Percentiles rank a stretch among this genome's conserved stretches.
These are phyloP conservation scores for Eimeria brunetti DNA, from an alignment of 169 alveolate species.

Conservation along the genomic window DNA sequence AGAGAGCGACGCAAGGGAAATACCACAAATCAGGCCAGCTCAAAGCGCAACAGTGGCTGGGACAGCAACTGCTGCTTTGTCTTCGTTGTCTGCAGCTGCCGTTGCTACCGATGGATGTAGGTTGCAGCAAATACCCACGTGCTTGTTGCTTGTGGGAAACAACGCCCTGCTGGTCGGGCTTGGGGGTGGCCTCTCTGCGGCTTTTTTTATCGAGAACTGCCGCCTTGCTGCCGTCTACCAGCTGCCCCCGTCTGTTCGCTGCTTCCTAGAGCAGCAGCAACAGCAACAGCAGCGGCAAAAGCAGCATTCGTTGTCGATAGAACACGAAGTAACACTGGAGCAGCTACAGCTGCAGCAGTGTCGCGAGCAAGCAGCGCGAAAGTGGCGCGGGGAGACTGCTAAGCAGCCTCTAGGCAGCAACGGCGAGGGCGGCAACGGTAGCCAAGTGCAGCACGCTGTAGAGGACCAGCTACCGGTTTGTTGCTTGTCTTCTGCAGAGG, in stretches of 20 bases:
- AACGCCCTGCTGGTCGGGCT: constrained; percentile 53
- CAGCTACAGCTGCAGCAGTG: constrained; percentile 30
- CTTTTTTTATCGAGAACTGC: constrained; percentile 35
- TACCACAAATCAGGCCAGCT: not conserved
- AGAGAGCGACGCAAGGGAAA: not conserved
- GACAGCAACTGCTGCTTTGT: not conserved
- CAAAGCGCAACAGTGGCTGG: not conserved
- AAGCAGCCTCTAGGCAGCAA: not conserved
- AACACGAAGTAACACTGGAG: constrained; percentile 5
- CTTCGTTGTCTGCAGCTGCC: not conserved
- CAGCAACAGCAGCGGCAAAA: not conserved
- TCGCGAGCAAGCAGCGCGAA: constrained; percentile 22
- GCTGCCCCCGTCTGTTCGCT: constrained; percentile 19
- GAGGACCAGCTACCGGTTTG: constrained; percentile 42
- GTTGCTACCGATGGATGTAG: not conserved
- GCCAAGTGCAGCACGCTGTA: not conserved
- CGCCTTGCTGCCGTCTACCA: constrained; percentile 33
- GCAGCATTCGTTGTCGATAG: not conserved
- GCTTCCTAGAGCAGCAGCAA: constrained; percentile 37
- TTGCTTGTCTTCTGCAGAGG: constrained; percentile 22
- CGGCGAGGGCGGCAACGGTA: not conserved
- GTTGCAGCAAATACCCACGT: constrained; percentile 27
- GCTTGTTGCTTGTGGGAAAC: constrained; percentile 39
- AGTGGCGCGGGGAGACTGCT: constrained; percentile 27
- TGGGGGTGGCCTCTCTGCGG: constrained; percentile 32